Conservation (phyloP, 495 filamentous ascomycete species). For the Lentithecium fluviatile region DNA sequence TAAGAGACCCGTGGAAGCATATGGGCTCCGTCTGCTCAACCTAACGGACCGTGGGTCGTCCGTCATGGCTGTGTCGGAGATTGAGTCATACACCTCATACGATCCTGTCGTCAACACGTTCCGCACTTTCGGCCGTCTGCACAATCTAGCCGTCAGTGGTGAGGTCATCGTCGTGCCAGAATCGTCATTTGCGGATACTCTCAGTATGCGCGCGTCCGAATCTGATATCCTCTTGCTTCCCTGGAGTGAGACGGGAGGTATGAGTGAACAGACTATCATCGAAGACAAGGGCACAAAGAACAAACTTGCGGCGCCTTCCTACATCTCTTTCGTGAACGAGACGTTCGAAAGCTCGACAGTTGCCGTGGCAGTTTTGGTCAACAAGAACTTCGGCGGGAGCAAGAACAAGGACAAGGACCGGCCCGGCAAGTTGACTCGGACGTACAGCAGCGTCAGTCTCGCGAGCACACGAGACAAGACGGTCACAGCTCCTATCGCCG, state of each 20-base stretch:
- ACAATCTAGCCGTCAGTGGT: constrained; percentile 80
- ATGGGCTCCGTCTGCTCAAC: constrained; percentile 82
- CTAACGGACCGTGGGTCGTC: constrained; percentile 91
- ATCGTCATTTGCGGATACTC: constrained; percentile 71
- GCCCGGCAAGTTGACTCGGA: constrained; percentile 42
- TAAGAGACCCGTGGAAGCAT: constrained; percentile 67
- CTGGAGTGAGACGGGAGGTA: constrained; percentile 82
- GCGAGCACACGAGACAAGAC: constrained; percentile 49
- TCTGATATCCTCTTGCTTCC: constrained; percentile 85
- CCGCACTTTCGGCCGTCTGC: constrained; percentile 79
- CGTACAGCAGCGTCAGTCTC: constrained; percentile 59
- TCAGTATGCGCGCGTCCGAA: constrained; percentile 63
- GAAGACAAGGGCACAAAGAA: constrained; percentile 45
- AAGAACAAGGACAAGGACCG: constrained; percentile 41
- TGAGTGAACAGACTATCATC: constrained; percentile 55
- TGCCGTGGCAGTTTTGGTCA: constrained; percentile 79
- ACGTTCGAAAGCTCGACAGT: constrained; percentile 60
- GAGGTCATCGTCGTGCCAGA: constrained; percentile 75
- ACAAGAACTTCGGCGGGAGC: constrained; percentile 65
- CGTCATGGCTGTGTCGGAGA: constrained; percentile 89
- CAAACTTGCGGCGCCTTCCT: constrained; percentile 36
- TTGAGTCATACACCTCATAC: constrained; percentile 69
- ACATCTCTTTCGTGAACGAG: constrained; percentile 51
- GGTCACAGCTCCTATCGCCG: constrained; percentile 50
- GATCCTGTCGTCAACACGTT: constrained; percentile 94